Evolutionary conservation across 179 eudicot species (phyloP).

Genomic region (Vitellaria paradoxa): DNA sequence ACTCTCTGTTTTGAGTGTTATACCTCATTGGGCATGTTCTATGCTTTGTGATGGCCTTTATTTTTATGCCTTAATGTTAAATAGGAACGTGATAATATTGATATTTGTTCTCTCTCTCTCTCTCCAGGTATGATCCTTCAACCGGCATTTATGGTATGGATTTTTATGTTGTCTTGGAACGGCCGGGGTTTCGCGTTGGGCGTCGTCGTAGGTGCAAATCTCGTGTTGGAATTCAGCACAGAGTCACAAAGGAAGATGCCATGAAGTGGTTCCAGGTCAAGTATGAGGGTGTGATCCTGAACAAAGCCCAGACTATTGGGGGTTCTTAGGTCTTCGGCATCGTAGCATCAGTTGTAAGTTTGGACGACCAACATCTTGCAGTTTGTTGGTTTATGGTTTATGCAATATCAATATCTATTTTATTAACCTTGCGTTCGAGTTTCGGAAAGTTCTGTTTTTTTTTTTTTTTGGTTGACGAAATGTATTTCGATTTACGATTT

Average conservation of each 20-base stretch:
- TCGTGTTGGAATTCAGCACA: slow-evolving; percentile 79
- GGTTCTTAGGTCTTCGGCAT: neutral
- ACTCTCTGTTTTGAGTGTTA: no score
- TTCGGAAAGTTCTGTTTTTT: neutral
- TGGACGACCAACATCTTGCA: neutral
- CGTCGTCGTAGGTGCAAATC: slow-evolving; percentile 85
- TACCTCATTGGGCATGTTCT: no score
- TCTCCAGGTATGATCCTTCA: slow-evolving; percentile 69
- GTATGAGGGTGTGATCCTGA: slow-evolving; percentile 76
- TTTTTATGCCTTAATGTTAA: no score
- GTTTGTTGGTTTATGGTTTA: neutral
- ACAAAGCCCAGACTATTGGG: slow-evolving; percentile 54
- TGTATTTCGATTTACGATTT: neutral
- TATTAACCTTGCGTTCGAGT: no score
- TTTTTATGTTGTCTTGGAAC: slow-evolving; percentile 67
- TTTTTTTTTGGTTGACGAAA: neutral
- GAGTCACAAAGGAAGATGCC: slow-evolving; percentile 76
- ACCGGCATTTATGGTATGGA: slow-evolving; percentile 89
- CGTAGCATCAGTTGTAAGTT: neutral
- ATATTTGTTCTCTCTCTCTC: neutral
- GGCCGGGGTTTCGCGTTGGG: slow-evolving; percentile 77
- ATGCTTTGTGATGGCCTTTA: no score
- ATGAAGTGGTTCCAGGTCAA: slow-evolving; percentile 91
- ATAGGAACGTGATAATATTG: no score
- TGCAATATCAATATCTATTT: neutral